Evolutionary conservation across 371 early-diverging fungal species (phyloP), one percentile per base, ranked within the genome.

Genomic region (Massospora cicadina): DNA sequence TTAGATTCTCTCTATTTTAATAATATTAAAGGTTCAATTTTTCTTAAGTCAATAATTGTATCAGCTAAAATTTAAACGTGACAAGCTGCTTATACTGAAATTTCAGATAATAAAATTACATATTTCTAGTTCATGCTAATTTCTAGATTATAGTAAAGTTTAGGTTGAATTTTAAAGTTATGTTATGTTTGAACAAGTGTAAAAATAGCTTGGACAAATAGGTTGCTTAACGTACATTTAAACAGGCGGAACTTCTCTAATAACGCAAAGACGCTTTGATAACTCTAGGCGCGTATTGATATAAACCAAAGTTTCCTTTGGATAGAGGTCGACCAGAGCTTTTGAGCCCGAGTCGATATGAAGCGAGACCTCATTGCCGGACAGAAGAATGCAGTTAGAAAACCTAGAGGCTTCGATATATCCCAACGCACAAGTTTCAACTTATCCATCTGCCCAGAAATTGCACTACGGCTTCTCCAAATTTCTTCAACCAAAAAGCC

Each of bases 401-500:
- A 85, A 75, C 2, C 68, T 55, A 84, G 72, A 0, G 90, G 90
- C 56, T 80, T 71, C 21, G 72, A 67, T 21, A 73, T 71, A 55
- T 87, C 79, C 95, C 95, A 95, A 43, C 91, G 78, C 0, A 78
- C 77, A 28, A 95, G 73, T 0, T 85, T 77, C 17, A 88, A 70
- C 65, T 85, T 86, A 60, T 93, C 91, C 55, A 74, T 74, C 5
- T 81, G 74, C 7, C 87, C 83, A 1, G 91, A 87, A 0, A 93
- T 31, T 1, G 82, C 84, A 67, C 88, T 86, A 67, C 83, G 83
- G 27, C 89, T 87, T 54, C 82, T 78, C 87, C 90, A 95, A 63
- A 92, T 80, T 70, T 95, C 93, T 64, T 95, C 94, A 61, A 89
- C 76, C 27, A 93, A 74, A 71, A 89, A 91, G 0, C 81, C 91